Conservation (phyloP, 2,329 filamentous ascomycete genomes). For the Penicillium sp. region DNA sequence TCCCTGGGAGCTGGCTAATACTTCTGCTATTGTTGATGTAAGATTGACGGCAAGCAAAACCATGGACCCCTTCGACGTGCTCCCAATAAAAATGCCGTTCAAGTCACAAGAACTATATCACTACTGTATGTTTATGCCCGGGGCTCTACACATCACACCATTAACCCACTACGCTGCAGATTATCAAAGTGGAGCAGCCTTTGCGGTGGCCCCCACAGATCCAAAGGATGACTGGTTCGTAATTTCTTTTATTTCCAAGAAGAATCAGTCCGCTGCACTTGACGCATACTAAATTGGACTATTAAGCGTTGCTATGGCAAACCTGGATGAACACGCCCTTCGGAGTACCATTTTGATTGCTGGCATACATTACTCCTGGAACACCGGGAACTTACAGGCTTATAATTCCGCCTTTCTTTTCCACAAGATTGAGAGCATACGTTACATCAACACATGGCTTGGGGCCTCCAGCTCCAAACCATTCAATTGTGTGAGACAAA, state of each 20-base stretch:
- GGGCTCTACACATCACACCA: neutral
- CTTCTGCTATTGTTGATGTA: neutral
- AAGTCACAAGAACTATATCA: conserved; percentile 1
- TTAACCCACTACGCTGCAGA: neutral
- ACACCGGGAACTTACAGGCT: neutral
- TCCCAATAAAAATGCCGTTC: neutral
- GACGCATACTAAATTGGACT: neutral
- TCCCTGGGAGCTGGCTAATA: neutral
- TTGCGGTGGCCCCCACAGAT: neutral
- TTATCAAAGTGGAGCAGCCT: neutral
- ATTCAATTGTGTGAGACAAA: neutral
- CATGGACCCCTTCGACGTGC: neutral
- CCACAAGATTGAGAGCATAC: neutral
- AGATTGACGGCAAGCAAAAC: neutral
- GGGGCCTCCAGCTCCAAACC: neutral
- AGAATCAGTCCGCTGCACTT: neutral
- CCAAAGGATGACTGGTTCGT: neutral
- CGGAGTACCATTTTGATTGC: neutral
- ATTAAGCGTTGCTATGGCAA: neutral
- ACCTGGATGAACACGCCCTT: neutral
- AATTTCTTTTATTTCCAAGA: neutral
- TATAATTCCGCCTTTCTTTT: neutral
- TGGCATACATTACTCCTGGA: neutral
- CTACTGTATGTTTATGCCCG: neutral
- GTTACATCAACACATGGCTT: neutral